These are phyloP conservation scores for Penicillium hesseltinei DNA, from an alignment of 2,329 filamentous ascomycete genomes.

Conservation along the genomic window DNA sequence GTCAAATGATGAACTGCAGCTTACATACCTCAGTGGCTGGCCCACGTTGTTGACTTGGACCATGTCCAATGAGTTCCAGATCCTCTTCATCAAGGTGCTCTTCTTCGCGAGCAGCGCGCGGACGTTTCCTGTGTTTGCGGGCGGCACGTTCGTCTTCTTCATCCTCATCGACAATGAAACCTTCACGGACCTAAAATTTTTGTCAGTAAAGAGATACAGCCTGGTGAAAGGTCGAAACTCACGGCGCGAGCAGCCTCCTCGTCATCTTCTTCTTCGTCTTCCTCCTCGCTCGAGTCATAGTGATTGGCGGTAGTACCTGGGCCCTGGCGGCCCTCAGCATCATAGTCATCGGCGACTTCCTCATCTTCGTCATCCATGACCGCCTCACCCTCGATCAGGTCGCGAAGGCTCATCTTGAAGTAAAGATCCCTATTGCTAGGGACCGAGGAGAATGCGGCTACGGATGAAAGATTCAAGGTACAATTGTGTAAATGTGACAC, in stretches of 20 bases:
- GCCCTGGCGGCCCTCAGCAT: slow-evolving; percentile 54
- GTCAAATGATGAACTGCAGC: background rate
- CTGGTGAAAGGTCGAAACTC: slow-evolving; percentile 26
- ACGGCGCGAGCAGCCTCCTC: slow-evolving; percentile 79
- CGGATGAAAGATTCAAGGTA: slow-evolving; percentile 7
- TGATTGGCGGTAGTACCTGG: slow-evolving; percentile 39
- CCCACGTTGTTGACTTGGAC: slow-evolving; percentile 67
- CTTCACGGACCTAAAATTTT: slow-evolving; percentile 71
- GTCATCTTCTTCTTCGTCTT: slow-evolving; percentile 89
- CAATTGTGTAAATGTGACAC: slow-evolving; percentile 9
- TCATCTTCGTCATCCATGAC: slow-evolving; percentile 86
- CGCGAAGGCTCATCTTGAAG: slow-evolving; percentile 57
- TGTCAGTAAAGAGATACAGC: slow-evolving; percentile 17
- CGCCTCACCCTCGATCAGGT: slow-evolving; percentile 81
- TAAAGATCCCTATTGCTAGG: slow-evolving; percentile 17
- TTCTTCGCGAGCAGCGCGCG: slow-evolving; percentile 70
- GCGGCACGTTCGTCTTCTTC: slow-evolving; percentile 68
- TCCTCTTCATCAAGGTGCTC: slow-evolving; percentile 90
- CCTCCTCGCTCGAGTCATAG: slow-evolving; percentile 85
- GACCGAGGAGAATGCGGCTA: slow-evolving; percentile 3
- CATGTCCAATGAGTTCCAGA: slow-evolving; percentile 85
- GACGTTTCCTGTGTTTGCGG: slow-evolving; percentile 69
- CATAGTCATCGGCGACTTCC: slow-evolving; percentile 72
- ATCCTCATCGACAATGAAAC: slow-evolving; percentile 94
- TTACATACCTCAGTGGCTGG: slow-evolving; percentile 65